Percentiles rank a stretch among this genome's conserved stretches.
Evolutionary conservation across 495 filamentous ascomycete species (phyloP).

Genomic region (Podospora pseudocomata): DNA sequence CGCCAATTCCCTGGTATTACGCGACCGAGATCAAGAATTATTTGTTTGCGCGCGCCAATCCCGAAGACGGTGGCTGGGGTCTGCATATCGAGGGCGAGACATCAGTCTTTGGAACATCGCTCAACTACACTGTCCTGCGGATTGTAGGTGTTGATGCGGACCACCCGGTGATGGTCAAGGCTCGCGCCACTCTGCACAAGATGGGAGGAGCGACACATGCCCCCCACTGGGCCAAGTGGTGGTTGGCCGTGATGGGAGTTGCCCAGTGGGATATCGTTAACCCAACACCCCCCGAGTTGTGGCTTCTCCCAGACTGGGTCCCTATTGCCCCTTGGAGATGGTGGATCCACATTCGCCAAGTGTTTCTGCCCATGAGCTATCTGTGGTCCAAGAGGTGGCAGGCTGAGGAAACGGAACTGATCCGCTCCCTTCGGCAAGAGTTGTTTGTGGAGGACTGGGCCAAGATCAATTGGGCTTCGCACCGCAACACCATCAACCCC

Average conservation of each 20-base stretch:
- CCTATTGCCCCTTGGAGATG: constrained; percentile 94
- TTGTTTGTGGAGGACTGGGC: constrained; percentile 78
- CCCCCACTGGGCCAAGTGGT: constrained; percentile 95
- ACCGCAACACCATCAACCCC: constrained; percentile 78
- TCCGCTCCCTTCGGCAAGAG: constrained; percentile 71
- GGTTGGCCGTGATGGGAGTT: constrained; percentile 79
- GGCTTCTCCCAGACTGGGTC: constrained; percentile 94
- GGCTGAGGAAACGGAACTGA: constrained; percentile 66
- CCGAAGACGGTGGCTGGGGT: constrained; percentile 93
- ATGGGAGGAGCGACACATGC: constrained; percentile 80
- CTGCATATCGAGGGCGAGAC: constrained; percentile 95
- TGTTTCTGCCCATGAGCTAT: constrained; percentile 89
- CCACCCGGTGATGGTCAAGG: constrained; percentile 81
- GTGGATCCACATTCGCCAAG: constrained; percentile 97
- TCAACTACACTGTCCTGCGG: constrained; percentile 86
- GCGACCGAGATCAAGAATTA: constrained; percentile 91
- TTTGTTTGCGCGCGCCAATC: constrained; percentile 80
- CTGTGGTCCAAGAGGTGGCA: constrained; percentile 77
- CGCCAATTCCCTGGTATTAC: constrained; percentile 75
- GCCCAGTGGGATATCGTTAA: constrained; percentile 91
- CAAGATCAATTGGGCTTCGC: constrained; percentile 66
- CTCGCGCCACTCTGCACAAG: constrained; percentile 74
- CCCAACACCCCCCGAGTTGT: constrained; percentile 87
- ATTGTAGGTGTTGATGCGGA: constrained; percentile 87
- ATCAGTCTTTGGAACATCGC: constrained; percentile 80